Evolutionary conservation across 768 basidiomycete species (phyloP), one percentile per base, ranked within the genome.

Genomic region (Pluteus cervinus): DNA sequence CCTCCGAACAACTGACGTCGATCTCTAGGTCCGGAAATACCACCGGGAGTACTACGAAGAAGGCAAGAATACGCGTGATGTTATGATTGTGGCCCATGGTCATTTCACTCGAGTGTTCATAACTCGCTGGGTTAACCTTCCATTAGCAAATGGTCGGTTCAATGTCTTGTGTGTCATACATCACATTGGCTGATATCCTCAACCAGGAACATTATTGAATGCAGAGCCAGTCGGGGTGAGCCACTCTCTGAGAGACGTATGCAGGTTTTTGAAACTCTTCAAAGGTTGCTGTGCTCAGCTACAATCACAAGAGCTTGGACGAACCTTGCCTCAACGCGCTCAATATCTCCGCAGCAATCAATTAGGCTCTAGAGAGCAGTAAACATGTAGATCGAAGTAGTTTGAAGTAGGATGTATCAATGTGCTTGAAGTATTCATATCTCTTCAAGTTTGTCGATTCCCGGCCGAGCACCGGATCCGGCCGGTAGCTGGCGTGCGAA

Each of bases 21-120:
- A 22, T 24, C 20, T 45, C 4, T 38, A 87, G 81, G 77, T 88
- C 40, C 76, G 77, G 8, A 76, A 83, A 50, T 75, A 83, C 51
- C 86, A 90, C 49, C 69, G 70, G 39, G 57, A 73, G 48, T 87
- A 83, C 55, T 65, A 74, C 31, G 84, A 87, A 48, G 73, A 82
- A 33, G 76, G 77, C 1, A 61, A 69, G 12, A 70, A 80, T 37
- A 71, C 73, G 15, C 74, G 85, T 15, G 90, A 96, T 49, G 81
- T 91, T 7, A 71, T 93, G 41, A 83, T 98, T 51, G 78, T 97
- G 42, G 87, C 90, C 1, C 93, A 97, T 57, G 91, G 86, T 1
- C 85, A 91, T 58, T 80, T 86, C 56, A 86, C 74, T 37, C 75
- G 85, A 26, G 73, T 75, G 32, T 66, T 90, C 48, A 83, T 92